Base-by-base conservation (phyloP, 805 yeast genomes). In the Ogataea wickerhamii region DNA sequence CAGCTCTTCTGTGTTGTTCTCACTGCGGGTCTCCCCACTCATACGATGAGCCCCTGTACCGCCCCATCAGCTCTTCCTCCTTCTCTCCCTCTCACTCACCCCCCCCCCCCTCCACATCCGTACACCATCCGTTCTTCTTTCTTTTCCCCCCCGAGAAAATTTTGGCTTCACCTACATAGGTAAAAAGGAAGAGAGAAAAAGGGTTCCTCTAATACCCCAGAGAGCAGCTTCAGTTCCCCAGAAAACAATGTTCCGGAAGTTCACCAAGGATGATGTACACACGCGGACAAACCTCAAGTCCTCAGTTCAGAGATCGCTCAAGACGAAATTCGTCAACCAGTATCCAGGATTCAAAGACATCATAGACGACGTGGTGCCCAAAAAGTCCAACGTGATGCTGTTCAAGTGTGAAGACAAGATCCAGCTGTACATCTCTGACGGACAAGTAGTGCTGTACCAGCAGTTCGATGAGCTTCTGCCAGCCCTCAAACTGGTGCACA, bases 281-380 rank as follows among this genome's bases (percentile, higher is more conserved):
- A 82, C 96, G 6, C 81, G 93, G 48, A 80, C 96, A 11, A 91
- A 91, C 56, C 82, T 89, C 61, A 89, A 89, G 63, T 85, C 96
- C 0, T 89, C 97, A 2, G 89, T 84, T n/a, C 96, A 88, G 61
- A 76, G 97, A 61, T 82, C 83, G n/a, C 70, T 91, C 49, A 86
- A 86, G 57, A 49, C 83, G 14, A 85, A 80, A 52, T 71, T 89
- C 37, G 83, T 82, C 2, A 67, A 70, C 4, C 87, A 82, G 60
- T 89, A 80, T 57, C 88, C 87, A 16, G 66, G 63, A n/a, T 62
- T 87, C 47, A 95, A 85, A 54, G 74, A 79, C 5, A 79, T 74
- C 10, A 82, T 89, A 31, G 96, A 89, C 53, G 83, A 76, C 36
- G 66, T 88, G 43, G 74, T 88, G 52, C 97, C 97, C 54, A 89